These are phyloP conservation scores for Fusarium austroafricanum DNA, from an alignment of 2,329 filamentous ascomycete species.

Conservation along the genomic window DNA sequence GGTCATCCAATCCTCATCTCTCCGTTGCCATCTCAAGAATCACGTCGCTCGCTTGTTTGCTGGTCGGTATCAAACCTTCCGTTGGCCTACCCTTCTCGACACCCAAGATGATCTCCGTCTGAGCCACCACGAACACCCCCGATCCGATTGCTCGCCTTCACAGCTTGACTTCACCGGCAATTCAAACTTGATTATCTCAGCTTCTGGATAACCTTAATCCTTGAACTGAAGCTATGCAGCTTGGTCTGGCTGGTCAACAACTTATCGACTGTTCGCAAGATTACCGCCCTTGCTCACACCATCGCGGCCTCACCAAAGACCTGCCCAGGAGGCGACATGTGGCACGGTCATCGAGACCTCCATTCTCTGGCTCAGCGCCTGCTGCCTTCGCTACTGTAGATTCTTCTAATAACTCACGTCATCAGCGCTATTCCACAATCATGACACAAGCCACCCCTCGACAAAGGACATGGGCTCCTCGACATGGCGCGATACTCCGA, in stretches of 20 bases:
- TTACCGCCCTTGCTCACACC: constrained; percentile 23
- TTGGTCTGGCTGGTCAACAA: constrained; percentile 40
- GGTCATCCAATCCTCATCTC: constrained; percentile 17
- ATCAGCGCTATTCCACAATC: constrained; percentile 20
- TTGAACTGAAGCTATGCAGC: constrained; percentile 42
- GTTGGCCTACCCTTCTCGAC: constrained; percentile 29
- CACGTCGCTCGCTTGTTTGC: constrained; percentile 34
- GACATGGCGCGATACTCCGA: constrained; percentile 29
- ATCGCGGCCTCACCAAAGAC: constrained; percentile 27
- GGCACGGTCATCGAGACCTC: constrained; percentile 30
- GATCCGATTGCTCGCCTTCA: constrained; percentile 25
- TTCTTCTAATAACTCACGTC: constrained; percentile 15
- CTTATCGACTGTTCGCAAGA: constrained; percentile 36
- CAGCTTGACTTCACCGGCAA: constrained; percentile 15
- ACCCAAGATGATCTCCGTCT: constrained; percentile 42
- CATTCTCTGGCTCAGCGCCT: constrained; percentile 34
- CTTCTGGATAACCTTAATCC: constrained; percentile 14
- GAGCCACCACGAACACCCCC: constrained; percentile 28
- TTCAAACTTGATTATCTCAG: constrained; percentile 18
- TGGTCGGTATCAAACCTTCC: constrained; percentile 25
- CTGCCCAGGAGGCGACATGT: constrained; percentile 41
- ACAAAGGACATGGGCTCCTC: constrained; percentile 31
- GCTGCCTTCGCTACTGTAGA: constrained; percentile 33
- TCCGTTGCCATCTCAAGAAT: constrained; percentile 22
- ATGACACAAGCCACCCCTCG: constrained; percentile 30